Conservation (phyloP, 345 rosid species). For the Eutrema heterophyllum region DNA sequence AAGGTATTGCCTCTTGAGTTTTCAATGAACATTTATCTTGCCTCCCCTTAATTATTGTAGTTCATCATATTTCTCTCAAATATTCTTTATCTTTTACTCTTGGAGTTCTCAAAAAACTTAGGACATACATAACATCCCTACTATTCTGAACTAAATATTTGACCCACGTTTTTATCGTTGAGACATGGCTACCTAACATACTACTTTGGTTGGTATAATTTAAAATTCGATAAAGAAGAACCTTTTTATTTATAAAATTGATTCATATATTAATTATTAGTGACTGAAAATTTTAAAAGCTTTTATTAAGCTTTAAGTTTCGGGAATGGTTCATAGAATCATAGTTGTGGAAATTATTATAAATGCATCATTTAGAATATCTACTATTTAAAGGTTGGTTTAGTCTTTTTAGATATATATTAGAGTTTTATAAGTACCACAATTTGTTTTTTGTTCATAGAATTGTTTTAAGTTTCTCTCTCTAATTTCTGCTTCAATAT, state of each 20-base stretch:
- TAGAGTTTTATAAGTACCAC: neutral
- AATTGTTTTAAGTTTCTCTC: neutral
- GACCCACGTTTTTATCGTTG: neutral
- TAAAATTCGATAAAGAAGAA: neutral
- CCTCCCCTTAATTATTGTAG: neutral
- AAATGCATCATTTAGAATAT: neutral
- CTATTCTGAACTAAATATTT: neutral
- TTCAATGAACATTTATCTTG: neutral
- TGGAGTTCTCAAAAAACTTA: neutral
- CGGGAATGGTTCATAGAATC: neutral
- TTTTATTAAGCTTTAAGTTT: neutral
- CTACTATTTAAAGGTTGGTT: neutral
- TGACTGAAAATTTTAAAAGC: neutral
- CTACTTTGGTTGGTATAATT: neutral
- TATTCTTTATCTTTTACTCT: neutral
- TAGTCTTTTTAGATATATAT: no score
- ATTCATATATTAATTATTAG: neutral
- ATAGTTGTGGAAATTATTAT: neutral
- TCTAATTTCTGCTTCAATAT: neutral
- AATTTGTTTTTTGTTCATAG: neutral
- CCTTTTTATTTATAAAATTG: neutral
- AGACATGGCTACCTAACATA: neutral
- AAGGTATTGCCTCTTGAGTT: constrained; percentile 42
- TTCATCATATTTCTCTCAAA: neutral
- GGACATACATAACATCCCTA: neutral